These are phyloP conservation scores for Chaetomium cochliodes DNA, from an alignment of 495 filamentous ascomycete genomes.

Conservation along the genomic window DNA sequence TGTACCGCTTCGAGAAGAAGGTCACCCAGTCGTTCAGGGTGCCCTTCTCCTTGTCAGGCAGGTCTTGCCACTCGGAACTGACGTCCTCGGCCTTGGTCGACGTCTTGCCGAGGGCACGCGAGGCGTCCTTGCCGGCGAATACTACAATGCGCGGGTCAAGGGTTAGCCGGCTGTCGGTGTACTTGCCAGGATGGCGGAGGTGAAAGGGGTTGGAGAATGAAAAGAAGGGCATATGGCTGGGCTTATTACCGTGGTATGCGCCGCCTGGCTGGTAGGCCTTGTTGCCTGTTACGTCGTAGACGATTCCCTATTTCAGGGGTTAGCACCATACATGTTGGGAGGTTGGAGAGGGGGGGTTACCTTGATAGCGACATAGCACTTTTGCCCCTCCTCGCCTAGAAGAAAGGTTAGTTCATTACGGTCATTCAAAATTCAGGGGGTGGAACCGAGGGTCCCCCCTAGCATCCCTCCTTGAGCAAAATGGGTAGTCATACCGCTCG, in stretches of 20 bases:
- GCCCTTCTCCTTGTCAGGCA: constrained; percentile 82
- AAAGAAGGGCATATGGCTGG: background rate
- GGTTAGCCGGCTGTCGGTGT: no score
- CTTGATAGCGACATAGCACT: constrained; percentile 93
- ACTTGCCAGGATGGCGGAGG: no score
- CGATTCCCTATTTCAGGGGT: constrained; percentile 58
- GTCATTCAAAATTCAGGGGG: background rate
- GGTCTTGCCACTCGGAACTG: constrained; percentile 76
- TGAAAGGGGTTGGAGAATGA: no score
- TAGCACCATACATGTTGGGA: constrained; percentile 15
- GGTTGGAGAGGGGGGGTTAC: constrained; percentile 31
- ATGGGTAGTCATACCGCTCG: constrained; percentile 62
- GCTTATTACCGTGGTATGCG: constrained; percentile 69
- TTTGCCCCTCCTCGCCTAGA: constrained; percentile 59
- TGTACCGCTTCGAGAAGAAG: constrained; percentile 95
- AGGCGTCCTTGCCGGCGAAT: constrained; percentile 93
- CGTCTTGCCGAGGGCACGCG: constrained; percentile 79
- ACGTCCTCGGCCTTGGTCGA: constrained; percentile 86
- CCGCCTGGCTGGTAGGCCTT: constrained; percentile 79
- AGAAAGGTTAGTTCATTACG: background rate
- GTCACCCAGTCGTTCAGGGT: constrained; percentile 87
- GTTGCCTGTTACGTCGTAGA: constrained; percentile 92
- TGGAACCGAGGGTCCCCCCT: background rate
- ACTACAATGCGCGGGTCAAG: constrained; percentile 50
- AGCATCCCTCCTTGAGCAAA: no score